Evolutionary conservation across 2,329 filamentous ascomycete species (phyloP), one percentile per base, ranked within the genome.

Genomic region (Atkinsonella texensis): DNA sequence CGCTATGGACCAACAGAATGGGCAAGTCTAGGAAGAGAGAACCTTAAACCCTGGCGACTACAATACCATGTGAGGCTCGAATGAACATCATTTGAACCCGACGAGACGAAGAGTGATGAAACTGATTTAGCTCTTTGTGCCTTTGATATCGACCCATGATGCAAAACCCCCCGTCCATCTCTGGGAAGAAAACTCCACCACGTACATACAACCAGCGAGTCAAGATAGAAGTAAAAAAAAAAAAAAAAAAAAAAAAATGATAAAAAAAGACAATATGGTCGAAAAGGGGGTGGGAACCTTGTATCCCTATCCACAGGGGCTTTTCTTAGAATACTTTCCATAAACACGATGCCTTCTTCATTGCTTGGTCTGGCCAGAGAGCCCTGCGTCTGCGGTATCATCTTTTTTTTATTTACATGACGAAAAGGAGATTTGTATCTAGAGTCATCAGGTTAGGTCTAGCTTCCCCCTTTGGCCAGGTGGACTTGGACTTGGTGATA

Each of bases 361-460:
- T 20, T 43, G 28, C 39, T 20, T 13, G 9, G 46, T 31, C 13
- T 48, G 28, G 45, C 35, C 31, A 46, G 18, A 45, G 28, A 39
- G n/a, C 20, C 31, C 17, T 41, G 41, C 31, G 13, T 49, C 46
- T 32, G 40, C 45, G 42, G 17, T 32, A 52, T 49, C 40, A 52
- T 52, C 11, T 4, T 23, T 23, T 4, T 28, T 35, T 28, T 52
- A 50, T 50, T 69, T 72, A 82, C 77, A 83, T 78, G 54, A 83
- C 76, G 61, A 83, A 83, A 57, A 81, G 68, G 46, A 83, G 64
- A 62, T 81, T 78, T 53, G 80, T 83, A 64, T 83, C 80, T 58
- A 52, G 15, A 46, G 44, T 49, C 46, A 53, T 42, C 41, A 46
- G 18, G 48, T 54, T 54, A 54, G 53, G 47, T 52, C 45, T 48